phyloP scores from a whole-genome alignment of 495 filamentous ascomycete species.

The Penicillium fimorum region DNA sequence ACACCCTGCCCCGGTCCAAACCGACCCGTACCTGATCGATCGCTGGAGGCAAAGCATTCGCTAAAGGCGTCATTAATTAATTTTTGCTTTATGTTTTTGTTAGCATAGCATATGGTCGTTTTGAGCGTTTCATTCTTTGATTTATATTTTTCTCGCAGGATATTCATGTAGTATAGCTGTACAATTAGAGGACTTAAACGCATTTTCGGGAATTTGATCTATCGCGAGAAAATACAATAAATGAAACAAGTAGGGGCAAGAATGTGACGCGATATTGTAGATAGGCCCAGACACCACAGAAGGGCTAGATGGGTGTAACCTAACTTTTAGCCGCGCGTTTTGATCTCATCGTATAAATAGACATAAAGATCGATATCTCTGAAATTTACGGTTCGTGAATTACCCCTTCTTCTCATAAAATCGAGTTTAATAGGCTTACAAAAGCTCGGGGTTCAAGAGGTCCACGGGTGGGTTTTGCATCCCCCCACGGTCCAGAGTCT shows the following conservation, averaged over 20 bases:
- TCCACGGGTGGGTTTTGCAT: slow-evolving; percentile 16
- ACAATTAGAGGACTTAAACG: slow-evolving; percentile 10
- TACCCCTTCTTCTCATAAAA: background rate
- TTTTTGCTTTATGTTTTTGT: background rate
- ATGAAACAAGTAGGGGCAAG: slow-evolving; percentile 5
- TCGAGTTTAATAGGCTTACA: background rate
- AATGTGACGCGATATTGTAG: slow-evolving; percentile 8
- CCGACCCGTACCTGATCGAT: slow-evolving; percentile 69
- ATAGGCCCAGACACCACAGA: slow-evolving; percentile 3
- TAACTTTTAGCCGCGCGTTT: slow-evolving; percentile 5
- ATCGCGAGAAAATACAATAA: background rate
- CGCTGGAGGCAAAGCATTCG: slow-evolving; percentile 81
- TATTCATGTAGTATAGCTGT: slow-evolving; percentile 31
- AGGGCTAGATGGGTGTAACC: slow-evolving; percentile 9
- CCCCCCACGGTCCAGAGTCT: slow-evolving; percentile 20
- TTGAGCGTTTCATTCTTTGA: slow-evolving; percentile 14
- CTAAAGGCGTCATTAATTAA: slow-evolving; percentile 14
- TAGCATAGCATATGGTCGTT: slow-evolving; percentile 24
- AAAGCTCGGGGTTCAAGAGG: background rate
- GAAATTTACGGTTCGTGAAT: background rate
- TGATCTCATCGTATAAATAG: background rate
- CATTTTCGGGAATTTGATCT: background rate
- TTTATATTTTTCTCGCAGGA: slow-evolving; percentile 12
- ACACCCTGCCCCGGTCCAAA: slow-evolving; percentile 54
- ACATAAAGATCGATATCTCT: background rate